Evolutionary conservation across 352 stramenopile genomes (phyloP).

Genomic region (Phytopythium kandeliae): DNA sequence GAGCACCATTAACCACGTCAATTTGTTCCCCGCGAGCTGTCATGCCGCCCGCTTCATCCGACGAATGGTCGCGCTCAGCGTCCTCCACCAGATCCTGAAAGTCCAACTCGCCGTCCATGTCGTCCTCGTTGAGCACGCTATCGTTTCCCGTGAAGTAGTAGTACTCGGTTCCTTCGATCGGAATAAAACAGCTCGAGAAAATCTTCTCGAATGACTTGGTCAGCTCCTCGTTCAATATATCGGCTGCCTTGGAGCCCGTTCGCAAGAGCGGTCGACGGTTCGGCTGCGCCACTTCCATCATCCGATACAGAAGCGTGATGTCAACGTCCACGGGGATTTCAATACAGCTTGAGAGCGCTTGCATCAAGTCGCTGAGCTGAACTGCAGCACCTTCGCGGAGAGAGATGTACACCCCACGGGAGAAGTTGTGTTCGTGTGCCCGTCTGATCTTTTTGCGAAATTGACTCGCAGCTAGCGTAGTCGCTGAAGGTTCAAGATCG

Average conservation of each 20-base stretch:
- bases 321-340: conserved; percentile 83
- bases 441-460: conserved; percentile 83
- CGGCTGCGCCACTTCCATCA: conserved; percentile 49
- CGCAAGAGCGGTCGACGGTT: conserved; percentile 3
- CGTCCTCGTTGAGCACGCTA: conserved; percentile 46
- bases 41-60: conserved; percentile 4
- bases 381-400: conserved; percentile 67
- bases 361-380: conserved; percentile 81
- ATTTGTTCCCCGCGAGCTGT: not conserved
- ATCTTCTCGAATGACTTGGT: conserved; percentile 74
- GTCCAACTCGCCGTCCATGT: conserved; percentile 48
- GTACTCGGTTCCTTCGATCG: conserved; percentile 74
- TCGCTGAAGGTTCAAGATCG: conserved; percentile 9
- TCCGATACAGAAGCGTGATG: conserved; percentile 82
- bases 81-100: conserved; percentile 66
- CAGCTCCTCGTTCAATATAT: conserved; percentile 55
- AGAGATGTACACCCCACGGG: conserved; percentile 78
- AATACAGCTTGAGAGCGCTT: conserved; percentile 81
- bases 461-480: conserved; percentile 17
- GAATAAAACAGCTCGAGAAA: conserved; percentile 44
- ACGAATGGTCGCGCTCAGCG: conserved; percentile 17
- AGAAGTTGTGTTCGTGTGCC: conserved; percentile 87
- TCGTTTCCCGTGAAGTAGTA: conserved; percentile 80
- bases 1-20: not conserved
- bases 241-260: conserved; percentile 16